Percentiles rank a stretch among this genome's conserved stretches.
Evolutionary conservation across 495 filamentous ascomycete species (phyloP).

Genomic region (Astrocystis sublimbata): DNA sequence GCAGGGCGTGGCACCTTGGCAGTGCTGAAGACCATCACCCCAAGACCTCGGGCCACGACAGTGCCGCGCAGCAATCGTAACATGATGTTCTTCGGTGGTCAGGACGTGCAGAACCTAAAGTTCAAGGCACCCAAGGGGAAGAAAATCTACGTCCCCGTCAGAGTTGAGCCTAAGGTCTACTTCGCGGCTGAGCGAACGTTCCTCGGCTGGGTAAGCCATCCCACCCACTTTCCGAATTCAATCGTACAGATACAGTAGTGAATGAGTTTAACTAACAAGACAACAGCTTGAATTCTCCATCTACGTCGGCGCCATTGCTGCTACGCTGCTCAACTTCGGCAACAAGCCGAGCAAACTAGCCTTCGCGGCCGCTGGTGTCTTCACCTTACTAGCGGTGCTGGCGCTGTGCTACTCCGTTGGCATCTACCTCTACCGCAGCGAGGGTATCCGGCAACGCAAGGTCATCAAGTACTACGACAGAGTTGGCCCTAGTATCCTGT

Average conservation of each 20-base stretch:
- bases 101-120: constrained; percentile 58
- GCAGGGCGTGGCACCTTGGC: constrained; percentile 40
- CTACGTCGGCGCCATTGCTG: constrained; percentile 88
- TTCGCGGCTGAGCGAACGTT: constrained; percentile 96
- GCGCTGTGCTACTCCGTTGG: constrained; percentile 76
- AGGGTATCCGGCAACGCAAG: constrained; percentile 75
- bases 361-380: constrained; percentile 69
- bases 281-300: constrained; percentile 85
- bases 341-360: constrained; percentile 47
- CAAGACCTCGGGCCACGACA: constrained; percentile 60
- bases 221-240: not conserved
- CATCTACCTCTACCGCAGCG: constrained; percentile 84
- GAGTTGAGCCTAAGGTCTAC: constrained; percentile 96
- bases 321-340: constrained; percentile 87
- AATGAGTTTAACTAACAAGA: constrained; percentile 21
- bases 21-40: constrained; percentile 54
- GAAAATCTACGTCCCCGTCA: constrained; percentile 88
- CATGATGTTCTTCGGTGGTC: constrained; percentile 47
- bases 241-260: too few species aligned
- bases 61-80: constrained; percentile 56
- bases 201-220: constrained; percentile 73
- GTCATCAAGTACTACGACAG: constrained; percentile 90
- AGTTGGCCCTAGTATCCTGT: constrained; percentile 82
- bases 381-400: constrained; percentile 76
- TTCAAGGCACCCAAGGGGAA: constrained; percentile 92